phyloP scores from a whole-genome alignment of 768 basidiomycete genomes.

The Coprinopsis marcescibilis region DNA sequence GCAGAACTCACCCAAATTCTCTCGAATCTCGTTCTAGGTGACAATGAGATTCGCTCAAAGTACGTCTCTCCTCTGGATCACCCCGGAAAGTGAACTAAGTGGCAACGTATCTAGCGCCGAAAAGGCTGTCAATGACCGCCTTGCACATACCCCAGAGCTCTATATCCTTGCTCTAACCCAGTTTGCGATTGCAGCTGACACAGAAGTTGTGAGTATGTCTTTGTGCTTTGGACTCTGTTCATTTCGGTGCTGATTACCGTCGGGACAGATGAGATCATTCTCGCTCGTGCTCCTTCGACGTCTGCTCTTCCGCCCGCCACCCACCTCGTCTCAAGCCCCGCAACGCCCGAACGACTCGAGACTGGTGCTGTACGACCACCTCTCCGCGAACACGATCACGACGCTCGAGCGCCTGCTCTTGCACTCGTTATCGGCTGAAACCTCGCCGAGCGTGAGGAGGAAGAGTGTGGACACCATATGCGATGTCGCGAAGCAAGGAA shows the following conservation, averaged over 20 bases:
- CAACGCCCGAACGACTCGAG: slow-evolving; percentile 19
- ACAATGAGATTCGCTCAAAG: slow-evolving; percentile 78
- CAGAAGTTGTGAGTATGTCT: slow-evolving; percentile 60
- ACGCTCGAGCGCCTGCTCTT: slow-evolving; percentile 70
- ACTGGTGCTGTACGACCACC: slow-evolving; percentile 73
- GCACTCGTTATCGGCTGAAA: slow-evolving; percentile 62
- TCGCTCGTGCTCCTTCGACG: slow-evolving; percentile 77
- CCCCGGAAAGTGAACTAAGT: background rate
- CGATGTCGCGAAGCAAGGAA: slow-evolving; percentile 70
- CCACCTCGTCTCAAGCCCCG: slow-evolving; percentile 8
- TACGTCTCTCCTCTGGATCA: slow-evolving; percentile 22
- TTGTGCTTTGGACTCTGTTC: background rate
- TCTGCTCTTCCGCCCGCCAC: slow-evolving; percentile 65
- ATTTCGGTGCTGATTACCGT: slow-evolving; percentile 7
- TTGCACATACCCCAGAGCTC: slow-evolving; percentile 72
- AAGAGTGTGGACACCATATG: slow-evolving; percentile 72
- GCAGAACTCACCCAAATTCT: slow-evolving; percentile 77
- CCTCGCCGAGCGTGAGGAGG: slow-evolving; percentile 49
- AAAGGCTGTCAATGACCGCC: slow-evolving; percentile 73
- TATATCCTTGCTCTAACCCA: slow-evolving; percentile 76
- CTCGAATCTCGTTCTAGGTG: slow-evolving; percentile 77
- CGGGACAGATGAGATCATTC: slow-evolving; percentile 75
- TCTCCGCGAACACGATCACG: slow-evolving; percentile 57
- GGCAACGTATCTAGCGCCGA: slow-evolving; percentile 48
- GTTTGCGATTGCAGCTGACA: slow-evolving; percentile 71